Evolutionary conservation across 1,139 yeast genomes (phyloP), one percentile per base, ranked within the genome.

Genomic region (Hyphopichia burtonii): DNA sequence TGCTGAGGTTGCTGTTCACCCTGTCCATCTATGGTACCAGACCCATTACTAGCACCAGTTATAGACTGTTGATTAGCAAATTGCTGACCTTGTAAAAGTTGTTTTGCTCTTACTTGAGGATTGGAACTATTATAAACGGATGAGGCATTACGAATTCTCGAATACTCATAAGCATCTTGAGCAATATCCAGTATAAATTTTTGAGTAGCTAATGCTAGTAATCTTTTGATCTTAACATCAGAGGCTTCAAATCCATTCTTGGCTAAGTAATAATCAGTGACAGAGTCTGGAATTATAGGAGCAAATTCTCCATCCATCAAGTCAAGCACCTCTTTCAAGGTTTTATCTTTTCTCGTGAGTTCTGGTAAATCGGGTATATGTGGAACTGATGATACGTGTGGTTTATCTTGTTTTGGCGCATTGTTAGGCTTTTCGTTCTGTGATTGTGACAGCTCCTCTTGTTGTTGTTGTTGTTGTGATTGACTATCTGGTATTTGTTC

Each of bases 201-300:
- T 57, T 94, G 99, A 1, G 99, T 91, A 1, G 99, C 98, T 44
- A 94, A 71, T 0, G 98, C 98, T 41, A 94, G 69, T 36, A 94
- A 69, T 43, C 98, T 74, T 58, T 91, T 90, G 47, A 93, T 85
- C 46, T 91, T 78, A 8, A 81, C 68, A 55, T 90, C 96, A 31
- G 84, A 77, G 22, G 95, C 80, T 46, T 85, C 88, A 55, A 94
- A 84, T 34, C 99, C 99, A 47, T 91, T 86, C 56, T 86, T 86
- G 18, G 91, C 83, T 40, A 94, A 68, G 56, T 93, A 93, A 61
- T 89, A 93, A 57, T 93, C 98, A 0, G 96, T 88, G n/a, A 94
- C 98, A 0, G 96, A 94, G 59, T 94, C 99, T 0, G 99, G 99
- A 36, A 94, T 93, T 34, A 94, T 86, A 1, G 99, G 99, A 2